Evolutionary conservation across 768 basidiomycete genomes (phyloP), one percentile per base, ranked within the genome.

Genomic region (Leccinum boreale): DNA sequence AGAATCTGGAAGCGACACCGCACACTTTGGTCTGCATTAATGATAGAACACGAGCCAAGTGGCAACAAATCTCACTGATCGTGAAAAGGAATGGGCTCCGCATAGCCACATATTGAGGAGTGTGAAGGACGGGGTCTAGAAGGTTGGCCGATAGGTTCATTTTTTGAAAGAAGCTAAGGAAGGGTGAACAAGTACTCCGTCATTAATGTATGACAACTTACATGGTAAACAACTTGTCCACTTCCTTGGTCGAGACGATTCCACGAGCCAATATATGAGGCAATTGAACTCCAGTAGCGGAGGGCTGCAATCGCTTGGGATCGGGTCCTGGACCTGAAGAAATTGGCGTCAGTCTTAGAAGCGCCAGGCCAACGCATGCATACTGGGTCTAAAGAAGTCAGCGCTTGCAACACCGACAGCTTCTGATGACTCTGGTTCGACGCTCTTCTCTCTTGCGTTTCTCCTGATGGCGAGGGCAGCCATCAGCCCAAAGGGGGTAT

Each of bases 71-170:
- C 85, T 82, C 65, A 92, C 90, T 83, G 57, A 93, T 91, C 31
- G 94, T 95, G 73, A 96, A 94, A 36, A 98, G 72, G 77, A 96
- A 96, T 3, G 94, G 92, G 65, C 89, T 92, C 21, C 94, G 84
- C 72, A 85, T 85, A 62, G 85, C 88, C 2, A 90, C 90, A 61
- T 79, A 81, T 53, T 88, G 87, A 5, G 93, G 87, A 0, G 92
- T 94, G 68, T 98, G 94, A 21, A 96, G 79, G 31, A 82, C 80
- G 10, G 89, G 87, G 63, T 95, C 94, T 21, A 96, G 75, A 24
- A 96, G 70, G 3, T 87, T 92, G 19, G 91, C 74, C 0, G 90
- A 91, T 8, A 83, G 75, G 65, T 92, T 92, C 82, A 93, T 90
- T 62, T 82, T 80, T 51, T 87, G 83, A 63, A 89, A 91, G 70